Conservation (phyloP, 257 asterid genomes). For the Capsicum pubescens region DNA sequence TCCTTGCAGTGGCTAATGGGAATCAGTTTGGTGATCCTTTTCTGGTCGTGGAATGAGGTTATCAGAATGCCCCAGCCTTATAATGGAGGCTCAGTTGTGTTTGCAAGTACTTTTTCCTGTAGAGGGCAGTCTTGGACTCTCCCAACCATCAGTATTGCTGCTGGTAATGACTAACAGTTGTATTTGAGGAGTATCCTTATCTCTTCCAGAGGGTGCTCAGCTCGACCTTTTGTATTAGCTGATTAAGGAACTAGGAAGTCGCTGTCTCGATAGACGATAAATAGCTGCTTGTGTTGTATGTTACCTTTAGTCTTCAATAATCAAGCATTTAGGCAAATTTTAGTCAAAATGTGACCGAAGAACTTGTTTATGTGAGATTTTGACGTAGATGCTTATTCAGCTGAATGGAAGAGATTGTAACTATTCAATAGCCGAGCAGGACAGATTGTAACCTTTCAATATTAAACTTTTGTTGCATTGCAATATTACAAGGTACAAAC, state of each 20-base stretch:
- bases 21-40: not conserved
- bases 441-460: not conserved
- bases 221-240: conserved; percentile 14
- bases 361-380: not conserved
- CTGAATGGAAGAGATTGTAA: not conserved
- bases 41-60: conserved; percentile 14
- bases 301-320: not conserved
- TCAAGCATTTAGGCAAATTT: not conserved
- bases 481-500: not conserved
- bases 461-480: not conserved
- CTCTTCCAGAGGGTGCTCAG: conserved; percentile 21
- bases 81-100: not conserved
- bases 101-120: conserved; percentile 16
- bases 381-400: not conserved
- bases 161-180: not conserved
- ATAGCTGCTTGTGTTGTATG: not conserved
- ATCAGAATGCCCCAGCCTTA: not conserved
- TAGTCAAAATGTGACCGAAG: not conserved
- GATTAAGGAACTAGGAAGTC: not conserved
- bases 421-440: not conserved
- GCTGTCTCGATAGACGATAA: not conserved
- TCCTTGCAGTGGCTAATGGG: not conserved
- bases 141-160: conserved; percentile 19
- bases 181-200: not conserved
- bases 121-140: not conserved